A percentile compares a stretch with the other conserved stretches of the same genome.
These are phyloP conservation scores for Xylogone sp. DNA, from an alignment of 2,329 filamentous ascomycete species.

Conservation along the genomic window DNA sequence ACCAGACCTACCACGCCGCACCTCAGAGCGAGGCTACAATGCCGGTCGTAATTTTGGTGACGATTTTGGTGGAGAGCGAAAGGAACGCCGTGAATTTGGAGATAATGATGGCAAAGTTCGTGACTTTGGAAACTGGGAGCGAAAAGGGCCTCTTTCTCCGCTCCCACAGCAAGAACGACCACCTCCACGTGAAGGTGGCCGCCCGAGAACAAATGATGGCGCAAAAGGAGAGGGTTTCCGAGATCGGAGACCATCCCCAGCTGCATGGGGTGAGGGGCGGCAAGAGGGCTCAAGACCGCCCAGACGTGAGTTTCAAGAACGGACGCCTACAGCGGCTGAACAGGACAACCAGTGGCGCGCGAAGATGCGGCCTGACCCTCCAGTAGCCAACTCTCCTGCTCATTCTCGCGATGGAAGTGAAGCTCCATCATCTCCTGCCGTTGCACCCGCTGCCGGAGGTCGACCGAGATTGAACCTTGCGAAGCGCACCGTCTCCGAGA, in stretches of 20 bases:
- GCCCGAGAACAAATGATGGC: conserved; percentile 57
- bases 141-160: conserved; percentile 85
- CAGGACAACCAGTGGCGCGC: conserved; percentile 90
- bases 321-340: conserved; percentile 81
- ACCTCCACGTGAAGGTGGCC: conserved; percentile 52
- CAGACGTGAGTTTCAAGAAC: conserved; percentile 70
- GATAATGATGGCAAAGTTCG: conserved; percentile 72
- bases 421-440: conserved; percentile 67
- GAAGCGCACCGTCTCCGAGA: conserved; percentile 87
- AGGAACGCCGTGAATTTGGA: conserved; percentile 67
- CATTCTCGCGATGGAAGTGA: conserved; percentile 71
- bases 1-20: conserved; percentile 61
- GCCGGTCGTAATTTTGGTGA: conserved; percentile 35
- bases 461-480: conserved; percentile 83
- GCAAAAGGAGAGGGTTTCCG: conserved; percentile 54
- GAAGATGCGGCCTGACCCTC: conserved; percentile 79
- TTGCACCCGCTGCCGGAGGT: conserved; percentile 50
- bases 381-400: conserved; percentile 53
- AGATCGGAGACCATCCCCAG: conserved; percentile 65
- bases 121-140: conserved; percentile 89
- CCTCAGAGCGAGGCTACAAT: conserved; percentile 50
- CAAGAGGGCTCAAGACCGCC: conserved; percentile 78
- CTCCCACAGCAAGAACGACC: conserved; percentile 48
- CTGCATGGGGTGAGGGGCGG: conserved; percentile 70
- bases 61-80: conserved; percentile 56